Evolutionary conservation across 2,329 filamentous ascomycete genomes (phyloP), one percentile per base, ranked within the genome.

Genomic region (Aspergillus sp.): DNA sequence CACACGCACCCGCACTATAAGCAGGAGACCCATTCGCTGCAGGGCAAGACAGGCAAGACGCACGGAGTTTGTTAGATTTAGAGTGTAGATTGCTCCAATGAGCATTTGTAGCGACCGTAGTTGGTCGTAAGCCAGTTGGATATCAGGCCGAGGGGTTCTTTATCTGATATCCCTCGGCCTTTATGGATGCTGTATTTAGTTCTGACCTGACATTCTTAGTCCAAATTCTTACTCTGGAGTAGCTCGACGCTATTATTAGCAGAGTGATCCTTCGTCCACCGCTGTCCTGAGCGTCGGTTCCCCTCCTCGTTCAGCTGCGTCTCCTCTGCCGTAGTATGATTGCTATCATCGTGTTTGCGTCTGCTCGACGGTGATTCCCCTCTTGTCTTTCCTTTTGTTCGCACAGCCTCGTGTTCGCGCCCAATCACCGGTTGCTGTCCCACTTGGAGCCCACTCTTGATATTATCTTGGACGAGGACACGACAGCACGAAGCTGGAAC

Each of bases 11-110:
- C 68, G 3, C 73, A 81, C 46, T 89, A 83, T 69, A 74, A 87
- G 77, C 85, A 88, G 62, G 92, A 96, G 79, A 85, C 85, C 66
- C 93, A 98, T 76, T 93, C 89, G 57, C 78, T 98, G 65, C 91
- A 96, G 78, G 93, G 90, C 15, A 93, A 95, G 84, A 85, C 86
- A 57, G 93, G 91, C 55, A 97, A 97, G 84, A 93, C 91, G 2
- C 93, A 96, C 75, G 88, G 86, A 40, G 81, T 96, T 58, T 97
- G 93, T 77, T 96, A 61, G 51, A 44, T 58, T 96, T 20, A 20
- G 20, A 20, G 20, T 92, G 77, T 96, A 61, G 55, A 33, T 27
- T 40, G 15, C 19, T 54, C 33, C 34, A 48, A 42, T 45, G 24
- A 24, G 22, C 22, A 50, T 44, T 12, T 5, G 37, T 13, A 37